Evolutionary conservation across 108 stramenopile genomes (phyloP).

Genomic region (Nannochloropsis gaditana): DNA sequence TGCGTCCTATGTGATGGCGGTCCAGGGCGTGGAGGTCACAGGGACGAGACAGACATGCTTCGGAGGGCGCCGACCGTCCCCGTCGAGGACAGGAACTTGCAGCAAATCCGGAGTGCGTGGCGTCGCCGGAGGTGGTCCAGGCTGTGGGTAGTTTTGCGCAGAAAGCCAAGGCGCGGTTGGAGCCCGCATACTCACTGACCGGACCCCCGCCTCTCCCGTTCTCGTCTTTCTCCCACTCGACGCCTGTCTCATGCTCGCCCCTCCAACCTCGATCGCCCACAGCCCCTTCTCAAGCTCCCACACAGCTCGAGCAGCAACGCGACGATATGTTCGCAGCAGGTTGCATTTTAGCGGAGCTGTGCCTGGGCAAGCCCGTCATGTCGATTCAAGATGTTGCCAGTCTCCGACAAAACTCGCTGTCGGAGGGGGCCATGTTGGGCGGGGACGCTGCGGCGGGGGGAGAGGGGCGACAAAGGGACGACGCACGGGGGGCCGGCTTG

Average conservation of each 20-base stretch:
- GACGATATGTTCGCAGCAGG: conserved; percentile 30
- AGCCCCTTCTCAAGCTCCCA: not conserved
- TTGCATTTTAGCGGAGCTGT: conserved; percentile 37
- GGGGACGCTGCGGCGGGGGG: not conserved
- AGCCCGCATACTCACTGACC: not conserved
- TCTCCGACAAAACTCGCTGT: too few relatives aligned
- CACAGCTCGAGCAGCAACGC: not conserved
- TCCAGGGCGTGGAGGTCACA: not conserved
- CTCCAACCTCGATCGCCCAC: not conserved
- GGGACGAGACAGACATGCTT: not conserved
- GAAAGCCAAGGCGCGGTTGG: not conserved
- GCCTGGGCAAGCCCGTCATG: conserved; percentile 31
- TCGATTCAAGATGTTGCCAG: not conserved
- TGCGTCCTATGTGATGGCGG: conserved; percentile 28
- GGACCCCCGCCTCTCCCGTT: too few relatives aligned
- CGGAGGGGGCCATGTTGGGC: too few relatives aligned
- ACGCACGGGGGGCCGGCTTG: not conserved
- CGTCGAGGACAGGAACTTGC: not conserved
- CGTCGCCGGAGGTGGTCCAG: not conserved
- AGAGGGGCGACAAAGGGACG: not conserved
- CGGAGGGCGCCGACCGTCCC: not conserved
- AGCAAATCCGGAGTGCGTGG: not conserved
- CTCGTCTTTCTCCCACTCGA: not conserved
- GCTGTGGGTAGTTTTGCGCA: conserved; percentile 1
- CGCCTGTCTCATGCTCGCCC: not conserved